phyloP scores from a whole-genome alignment of 768 basidiomycete species.

The Lactarius vividus region DNA sequence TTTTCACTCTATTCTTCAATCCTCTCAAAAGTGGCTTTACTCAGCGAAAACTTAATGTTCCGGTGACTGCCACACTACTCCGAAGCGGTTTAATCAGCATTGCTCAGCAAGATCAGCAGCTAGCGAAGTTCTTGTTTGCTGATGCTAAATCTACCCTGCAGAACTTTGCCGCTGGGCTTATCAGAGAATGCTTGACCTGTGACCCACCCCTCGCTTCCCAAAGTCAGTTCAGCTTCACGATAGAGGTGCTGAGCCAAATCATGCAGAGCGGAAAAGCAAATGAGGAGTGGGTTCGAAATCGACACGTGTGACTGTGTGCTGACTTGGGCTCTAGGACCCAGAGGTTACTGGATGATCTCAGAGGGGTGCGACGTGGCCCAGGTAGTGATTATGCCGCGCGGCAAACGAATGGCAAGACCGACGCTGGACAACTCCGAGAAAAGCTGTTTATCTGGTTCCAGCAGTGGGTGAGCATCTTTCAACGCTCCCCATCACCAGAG shows the following conservation, averaged over 20 bases:
- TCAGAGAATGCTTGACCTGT: conserved; percentile 80
- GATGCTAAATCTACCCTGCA: conserved; percentile 76
- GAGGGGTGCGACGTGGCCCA: conserved; percentile 55
- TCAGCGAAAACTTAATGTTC: conserved; percentile 94
- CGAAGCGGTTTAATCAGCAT: conserved; percentile 78
- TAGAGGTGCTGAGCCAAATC: conserved; percentile 79
- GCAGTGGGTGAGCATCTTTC: conserved; percentile 95
- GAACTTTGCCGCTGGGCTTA: conserved; percentile 77
- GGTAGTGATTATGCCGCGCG: conserved; percentile 39
- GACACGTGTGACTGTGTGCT: conserved; percentile 7
- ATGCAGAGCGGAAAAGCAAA: conserved; percentile 73
- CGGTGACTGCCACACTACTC: conserved; percentile 87
- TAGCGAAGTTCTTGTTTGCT: conserved; percentile 79
- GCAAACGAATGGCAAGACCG: conserved; percentile 59
- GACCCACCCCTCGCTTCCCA: conserved; percentile 81
- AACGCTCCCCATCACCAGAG: conserved; percentile 85
- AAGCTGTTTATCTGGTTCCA: conserved; percentile 80
- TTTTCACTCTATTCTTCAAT: background rate
- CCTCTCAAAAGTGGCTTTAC: conserved; percentile 21
- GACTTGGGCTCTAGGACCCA: conserved; percentile 48
- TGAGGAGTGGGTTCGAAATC: conserved; percentile 63
- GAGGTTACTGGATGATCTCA: conserved; percentile 78
- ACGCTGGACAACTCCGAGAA: conserved; percentile 71
- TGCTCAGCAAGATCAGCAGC: conserved; percentile 80
- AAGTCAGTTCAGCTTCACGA: conserved; percentile 71